phyloP scores from a whole-genome alignment of 768 basidiomycete species.

The Phylloporus rhodoxanthus region DNA sequence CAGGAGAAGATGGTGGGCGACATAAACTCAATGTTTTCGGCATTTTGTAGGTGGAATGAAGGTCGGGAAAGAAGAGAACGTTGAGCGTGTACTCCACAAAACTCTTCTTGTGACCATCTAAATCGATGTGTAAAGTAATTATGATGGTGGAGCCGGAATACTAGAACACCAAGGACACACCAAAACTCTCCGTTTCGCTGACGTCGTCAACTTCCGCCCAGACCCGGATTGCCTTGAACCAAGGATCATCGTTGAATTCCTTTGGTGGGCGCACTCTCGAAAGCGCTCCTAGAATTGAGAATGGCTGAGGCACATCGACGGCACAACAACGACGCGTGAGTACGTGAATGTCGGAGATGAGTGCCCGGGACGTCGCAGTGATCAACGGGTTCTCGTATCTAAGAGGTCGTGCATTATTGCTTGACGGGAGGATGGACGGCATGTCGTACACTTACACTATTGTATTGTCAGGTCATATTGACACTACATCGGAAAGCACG shows the following conservation, averaged over 20 bases:
- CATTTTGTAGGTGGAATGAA: slow-evolving; percentile 45
- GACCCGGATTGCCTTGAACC: slow-evolving; percentile 59
- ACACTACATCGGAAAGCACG: slow-evolving; percentile 24
- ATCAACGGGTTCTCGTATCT: slow-evolving; percentile 79
- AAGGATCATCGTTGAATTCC: slow-evolving; percentile 31
- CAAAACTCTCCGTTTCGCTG: slow-evolving; percentile 75
- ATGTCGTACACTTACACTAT: slow-evolving; percentile 25
- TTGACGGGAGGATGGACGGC: not conserved
- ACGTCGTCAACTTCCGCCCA: slow-evolving; percentile 76
- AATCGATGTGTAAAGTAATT: not conserved
- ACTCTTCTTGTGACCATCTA: slow-evolving; percentile 68
- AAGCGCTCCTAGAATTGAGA: slow-evolving; percentile 52
- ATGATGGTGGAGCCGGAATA: not conserved
- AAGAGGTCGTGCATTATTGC: slow-evolving; percentile 7
- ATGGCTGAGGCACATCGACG: slow-evolving; percentile 63
- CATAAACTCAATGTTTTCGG: slow-evolving; percentile 36
- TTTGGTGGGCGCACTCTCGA: slow-evolving; percentile 36
- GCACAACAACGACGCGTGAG: slow-evolving; percentile 55
- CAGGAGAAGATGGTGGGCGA: slow-evolving; percentile 29
- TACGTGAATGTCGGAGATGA: slow-evolving; percentile 66
- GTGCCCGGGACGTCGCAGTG: slow-evolving; percentile 65
- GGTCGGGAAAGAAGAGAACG: slow-evolving; percentile 66
- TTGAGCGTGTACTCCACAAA: slow-evolving; percentile 80
- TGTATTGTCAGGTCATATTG: slow-evolving; percentile 6
- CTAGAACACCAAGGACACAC: slow-evolving; percentile 35